Base-by-base conservation (phyloP, 1,284 basidiomycete genomes). In the Cutaneotrichosporon daszewskae region DNA sequence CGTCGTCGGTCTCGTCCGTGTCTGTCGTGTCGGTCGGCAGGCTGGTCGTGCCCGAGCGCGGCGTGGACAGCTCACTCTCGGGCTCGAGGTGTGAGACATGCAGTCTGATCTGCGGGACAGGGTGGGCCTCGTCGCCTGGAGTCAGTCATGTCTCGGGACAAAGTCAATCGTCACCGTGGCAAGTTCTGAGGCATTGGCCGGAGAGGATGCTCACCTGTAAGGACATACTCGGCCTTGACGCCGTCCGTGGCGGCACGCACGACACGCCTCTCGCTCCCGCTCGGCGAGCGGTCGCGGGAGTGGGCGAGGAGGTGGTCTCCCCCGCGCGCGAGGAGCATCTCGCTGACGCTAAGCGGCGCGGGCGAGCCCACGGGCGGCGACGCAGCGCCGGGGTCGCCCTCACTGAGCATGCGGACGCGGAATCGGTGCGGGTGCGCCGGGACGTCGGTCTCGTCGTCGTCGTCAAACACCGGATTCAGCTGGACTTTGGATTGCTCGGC, bases 151-250 rank as follows among this genome's bases (percentile, higher is more conserved):
- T n/a, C n/a, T n/a, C n/a, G n/a, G n/a, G n/a, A n/a, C n/a, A n/a
- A n/a, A n/a, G n/a, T n/a, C n/a, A n/a, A n/a, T n/a, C n/a, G n/a
- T n/a, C n/a, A n/a, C n/a, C n/a, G n/a, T n/a, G n/a, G n/a, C n/a
- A n/a, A n/a, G n/a, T n/a, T n/a, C n/a, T n/a, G n/a, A n/a, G n/a
- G n/a, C n/a, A 26, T 25, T 18, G 18, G 23, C n/a, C 28, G 5
- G 24, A 16, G 13, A 23, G 13, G 19, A 25, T 4, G 61, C 62
- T 58, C 38, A 68, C 71, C 68, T 12, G 57, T 58, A 2, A 73
- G 43, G 5, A 69, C 63, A 38, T 73, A 73, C 40, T 72, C 62
- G 13, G 69, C 71, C 40, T 59, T 68, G 22, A 68, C 64, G 13
- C 53, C 60, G 53, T 43, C 44, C 12, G 42, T 22, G 22, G 29